Conservation (phyloP, 768 basidiomycete genomes). For the Agaricus subrufescens region DNA sequence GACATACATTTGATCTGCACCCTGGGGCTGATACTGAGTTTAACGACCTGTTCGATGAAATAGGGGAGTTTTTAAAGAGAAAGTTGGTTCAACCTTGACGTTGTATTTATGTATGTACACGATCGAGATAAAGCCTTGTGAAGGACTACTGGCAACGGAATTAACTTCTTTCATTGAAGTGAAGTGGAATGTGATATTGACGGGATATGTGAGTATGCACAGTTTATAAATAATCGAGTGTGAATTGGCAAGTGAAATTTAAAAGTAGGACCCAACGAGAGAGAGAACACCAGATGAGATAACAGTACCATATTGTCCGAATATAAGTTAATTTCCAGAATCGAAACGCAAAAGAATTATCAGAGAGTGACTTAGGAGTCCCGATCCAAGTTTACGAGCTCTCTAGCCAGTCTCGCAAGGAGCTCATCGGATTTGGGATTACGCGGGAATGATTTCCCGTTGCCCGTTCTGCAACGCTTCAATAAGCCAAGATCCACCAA, state of each 20-base stretch:
- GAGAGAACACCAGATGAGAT: too few relatives aligned
- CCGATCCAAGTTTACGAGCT: slow-evolving; percentile 55
- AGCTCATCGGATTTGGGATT: slow-evolving; percentile 65
- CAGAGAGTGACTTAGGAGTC: slow-evolving; percentile 25
- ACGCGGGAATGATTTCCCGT: slow-evolving; percentile 63
- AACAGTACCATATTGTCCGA: too few relatives aligned
- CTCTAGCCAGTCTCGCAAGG: slow-evolving; percentile 59
- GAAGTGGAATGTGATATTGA: too few relatives aligned
- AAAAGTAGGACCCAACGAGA: too few relatives aligned
- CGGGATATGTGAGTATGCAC: too few relatives aligned
- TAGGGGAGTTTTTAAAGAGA: slow-evolving; percentile 3
- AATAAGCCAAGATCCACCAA: not conserved
- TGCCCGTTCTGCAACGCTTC: slow-evolving; percentile 42
- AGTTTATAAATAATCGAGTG: too few relatives aligned
- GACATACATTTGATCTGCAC: slow-evolving; percentile 54
- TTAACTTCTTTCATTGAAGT: not conserved
- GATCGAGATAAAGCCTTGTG: too few relatives aligned
- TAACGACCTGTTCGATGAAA: slow-evolving; percentile 8
- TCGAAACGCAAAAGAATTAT: not conserved
- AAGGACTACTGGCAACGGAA: too few relatives aligned
- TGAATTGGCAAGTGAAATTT: too few relatives aligned
- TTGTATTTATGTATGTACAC: not conserved
- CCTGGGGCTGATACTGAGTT: slow-evolving; percentile 32
- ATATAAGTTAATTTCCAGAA: not conserved
- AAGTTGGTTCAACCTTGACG: not conserved